phyloP scores from a whole-genome alignment of 371 early-diverging fungal genomes.

The Mucor irregularis region DNA sequence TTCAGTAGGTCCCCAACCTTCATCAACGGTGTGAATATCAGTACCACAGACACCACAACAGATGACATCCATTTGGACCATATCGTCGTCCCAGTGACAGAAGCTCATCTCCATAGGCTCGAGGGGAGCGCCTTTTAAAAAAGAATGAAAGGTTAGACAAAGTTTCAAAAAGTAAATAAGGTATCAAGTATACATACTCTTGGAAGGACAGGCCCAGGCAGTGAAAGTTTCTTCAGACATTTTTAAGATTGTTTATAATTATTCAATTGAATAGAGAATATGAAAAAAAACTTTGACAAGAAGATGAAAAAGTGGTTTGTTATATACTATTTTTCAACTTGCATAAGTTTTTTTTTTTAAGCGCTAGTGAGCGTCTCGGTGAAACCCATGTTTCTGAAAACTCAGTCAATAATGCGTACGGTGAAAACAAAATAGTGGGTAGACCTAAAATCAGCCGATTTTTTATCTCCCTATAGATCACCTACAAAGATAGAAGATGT shows the following conservation, averaged over 20 bases:
- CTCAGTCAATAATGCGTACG: too few relatives aligned
- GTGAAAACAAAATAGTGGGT: background rate
- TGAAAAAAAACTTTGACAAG: background rate
- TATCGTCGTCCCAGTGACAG: constrained; percentile 50
- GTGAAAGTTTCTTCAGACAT: constrained; percentile 34
- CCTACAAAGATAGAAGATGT: constrained; percentile 2
- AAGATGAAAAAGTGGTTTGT: background rate
- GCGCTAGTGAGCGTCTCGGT: background rate
- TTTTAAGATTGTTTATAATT: constrained; percentile 3
- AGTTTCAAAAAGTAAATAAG: too few relatives aligned
- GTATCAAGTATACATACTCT: constrained; percentile 27
- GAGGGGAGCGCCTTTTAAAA: constrained; percentile 18
- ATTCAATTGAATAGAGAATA: constrained; percentile 1
- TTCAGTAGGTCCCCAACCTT: constrained; percentile 64
- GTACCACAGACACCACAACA: constrained; percentile 66
- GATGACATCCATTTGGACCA: constrained; percentile 60
- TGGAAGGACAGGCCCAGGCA: constrained; percentile 29
- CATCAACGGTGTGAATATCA: constrained; percentile 63
- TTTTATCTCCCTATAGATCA: constrained; percentile 4
- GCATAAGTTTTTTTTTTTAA: constrained; percentile 7
- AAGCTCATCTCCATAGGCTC: constrained; percentile 25
- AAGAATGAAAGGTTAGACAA: too few relatives aligned
- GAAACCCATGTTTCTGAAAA: constrained; percentile 16
- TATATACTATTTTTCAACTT: constrained; percentile 11
- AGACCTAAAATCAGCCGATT: constrained; percentile 23